Percentiles rank a stretch among this genome's conserved stretches.
Evolutionary conservation across 2,329 filamentous ascomycete species (phyloP).

Genomic region (Phaeosphaeriaceae sp.): DNA sequence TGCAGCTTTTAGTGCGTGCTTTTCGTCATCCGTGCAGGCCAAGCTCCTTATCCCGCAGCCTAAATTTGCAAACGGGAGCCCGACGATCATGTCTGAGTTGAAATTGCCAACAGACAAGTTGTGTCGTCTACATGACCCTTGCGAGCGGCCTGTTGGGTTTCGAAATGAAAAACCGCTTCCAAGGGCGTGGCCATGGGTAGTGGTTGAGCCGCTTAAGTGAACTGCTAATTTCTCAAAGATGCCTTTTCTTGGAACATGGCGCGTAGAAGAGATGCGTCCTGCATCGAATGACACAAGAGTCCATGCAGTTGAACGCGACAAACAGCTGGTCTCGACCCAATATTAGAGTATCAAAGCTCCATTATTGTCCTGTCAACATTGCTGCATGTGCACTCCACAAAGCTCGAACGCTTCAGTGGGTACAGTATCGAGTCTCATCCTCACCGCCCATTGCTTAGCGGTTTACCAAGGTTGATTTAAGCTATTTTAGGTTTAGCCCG

Average conservation of each 20-base stretch:
- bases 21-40: conserved; percentile 44
- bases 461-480: background rate
- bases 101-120: conserved; percentile 31
- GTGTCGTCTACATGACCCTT: conserved; percentile 26
- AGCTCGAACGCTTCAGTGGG: conserved; percentile 20
- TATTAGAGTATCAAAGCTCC: background rate
- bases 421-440: conserved; percentile 15
- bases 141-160: conserved; percentile 16
- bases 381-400: conserved; percentile 20
- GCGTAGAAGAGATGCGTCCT: background rate
- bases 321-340: background rate
- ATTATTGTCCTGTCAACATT: conserved; percentile 1
- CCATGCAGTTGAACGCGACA: no score
- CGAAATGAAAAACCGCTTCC: conserved; percentile 18
- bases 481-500: background rate
- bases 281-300: no score
- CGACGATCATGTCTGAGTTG: conserved; percentile 38
- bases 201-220: conserved; percentile 12
- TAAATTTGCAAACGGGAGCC: conserved; percentile 42
- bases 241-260: conserved; percentile 6
- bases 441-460: conserved; percentile 18
- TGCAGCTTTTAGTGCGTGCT: conserved; percentile 32
- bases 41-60: conserved; percentile 43
- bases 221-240: conserved; percentile 9
- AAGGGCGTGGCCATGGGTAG: conserved; percentile 16